Percentiles rank a stretch among this genome's conserved stretches.
Evolutionary conservation across 352 stramenopile species (phyloP).

Genomic region (Globisporangium heterothallicum): DNA sequence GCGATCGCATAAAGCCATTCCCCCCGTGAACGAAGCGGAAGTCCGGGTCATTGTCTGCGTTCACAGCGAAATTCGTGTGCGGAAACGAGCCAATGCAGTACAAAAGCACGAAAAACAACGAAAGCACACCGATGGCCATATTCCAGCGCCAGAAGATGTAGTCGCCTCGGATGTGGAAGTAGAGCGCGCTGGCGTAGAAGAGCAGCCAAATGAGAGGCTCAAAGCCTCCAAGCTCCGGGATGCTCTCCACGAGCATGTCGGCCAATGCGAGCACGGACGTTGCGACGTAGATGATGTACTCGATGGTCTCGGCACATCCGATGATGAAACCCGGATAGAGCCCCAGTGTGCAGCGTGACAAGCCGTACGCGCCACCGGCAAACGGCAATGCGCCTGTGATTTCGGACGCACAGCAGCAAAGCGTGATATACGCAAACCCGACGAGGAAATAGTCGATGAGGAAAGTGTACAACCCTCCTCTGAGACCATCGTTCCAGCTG

Average conservation of each 20-base stretch:
- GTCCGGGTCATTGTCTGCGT: conserved; percentile 16
- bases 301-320: conserved; percentile 25
- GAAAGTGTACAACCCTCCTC: conserved; percentile 18
- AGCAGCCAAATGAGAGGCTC: conserved; percentile 20
- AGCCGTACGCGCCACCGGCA: conserved; percentile 26
- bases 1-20: conserved; percentile 15
- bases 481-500: conserved; percentile 29
- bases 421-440: conserved; percentile 19
- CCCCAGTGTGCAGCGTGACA: conserved; percentile 28
- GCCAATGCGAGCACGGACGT: conserved; percentile 18
- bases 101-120: conserved; percentile 23
- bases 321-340: conserved; percentile 29
- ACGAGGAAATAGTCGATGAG: conserved; percentile 20
- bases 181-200: conserved; percentile 19
- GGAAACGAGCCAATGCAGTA: conserved; percentile 26
- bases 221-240: conserved; percentile 7
- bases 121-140: conserved; percentile 21
- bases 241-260: conserved; percentile 19
- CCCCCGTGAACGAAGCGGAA: conserved; percentile 17
- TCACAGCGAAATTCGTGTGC: conserved; percentile 15
- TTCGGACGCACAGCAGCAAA: conserved; percentile 27
- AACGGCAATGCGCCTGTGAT: conserved; percentile 28
- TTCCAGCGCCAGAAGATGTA: conserved; percentile 32
- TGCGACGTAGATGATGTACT: conserved; percentile 31
- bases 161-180: conserved; percentile 18